Conservation (phyloP, 495 filamentous ascomycete species). For the Podospora comata region DNA sequence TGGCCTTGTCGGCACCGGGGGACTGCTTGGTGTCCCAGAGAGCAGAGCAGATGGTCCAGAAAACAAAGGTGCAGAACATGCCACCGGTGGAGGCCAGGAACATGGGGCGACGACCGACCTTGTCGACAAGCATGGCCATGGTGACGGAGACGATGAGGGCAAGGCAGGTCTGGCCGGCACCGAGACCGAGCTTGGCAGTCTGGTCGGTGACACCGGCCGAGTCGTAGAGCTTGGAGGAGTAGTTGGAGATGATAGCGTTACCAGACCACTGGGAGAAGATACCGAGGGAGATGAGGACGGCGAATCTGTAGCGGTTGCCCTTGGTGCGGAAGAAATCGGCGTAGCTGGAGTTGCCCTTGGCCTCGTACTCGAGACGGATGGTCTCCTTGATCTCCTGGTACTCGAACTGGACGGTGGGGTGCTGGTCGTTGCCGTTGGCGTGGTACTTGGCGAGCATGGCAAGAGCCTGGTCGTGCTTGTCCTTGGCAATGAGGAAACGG, state of each 20-base stretch:
- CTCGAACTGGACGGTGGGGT: conserved; percentile 59
- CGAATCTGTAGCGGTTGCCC: conserved; percentile 64
- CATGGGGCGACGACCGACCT: conserved; percentile 55
- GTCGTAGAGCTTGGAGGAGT: conserved; percentile 55
- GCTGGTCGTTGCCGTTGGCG: conserved; percentile 53
- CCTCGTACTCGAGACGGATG: conserved; percentile 51
- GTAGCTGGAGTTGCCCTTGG: conserved; percentile 44
- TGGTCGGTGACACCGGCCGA: conserved; percentile 54
- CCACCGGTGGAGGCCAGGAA: conserved; percentile 58
- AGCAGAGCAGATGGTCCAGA: conserved; percentile 51
- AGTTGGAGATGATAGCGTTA: conserved; percentile 66
- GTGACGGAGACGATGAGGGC: conserved; percentile 51
- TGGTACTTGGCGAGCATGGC: conserved; percentile 55
- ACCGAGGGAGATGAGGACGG: conserved; percentile 56
- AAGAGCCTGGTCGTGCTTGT: conserved; percentile 61
- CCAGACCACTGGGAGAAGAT: conserved; percentile 68
- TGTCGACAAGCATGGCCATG: conserved; percentile 60
- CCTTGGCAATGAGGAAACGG: conserved; percentile 62
- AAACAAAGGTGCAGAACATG: conserved; percentile 57
- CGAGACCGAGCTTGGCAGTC: conserved; percentile 50
- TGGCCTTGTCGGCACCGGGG: conserved; percentile 44
- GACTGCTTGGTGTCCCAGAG: conserved; percentile 39
- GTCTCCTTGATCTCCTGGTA: conserved; percentile 59
- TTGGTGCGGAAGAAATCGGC: conserved; percentile 62
- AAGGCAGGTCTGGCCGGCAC: conserved; percentile 50